Conservation (phyloP, 306 rosid species). For the Casuarina cunninghamiana region DNA sequence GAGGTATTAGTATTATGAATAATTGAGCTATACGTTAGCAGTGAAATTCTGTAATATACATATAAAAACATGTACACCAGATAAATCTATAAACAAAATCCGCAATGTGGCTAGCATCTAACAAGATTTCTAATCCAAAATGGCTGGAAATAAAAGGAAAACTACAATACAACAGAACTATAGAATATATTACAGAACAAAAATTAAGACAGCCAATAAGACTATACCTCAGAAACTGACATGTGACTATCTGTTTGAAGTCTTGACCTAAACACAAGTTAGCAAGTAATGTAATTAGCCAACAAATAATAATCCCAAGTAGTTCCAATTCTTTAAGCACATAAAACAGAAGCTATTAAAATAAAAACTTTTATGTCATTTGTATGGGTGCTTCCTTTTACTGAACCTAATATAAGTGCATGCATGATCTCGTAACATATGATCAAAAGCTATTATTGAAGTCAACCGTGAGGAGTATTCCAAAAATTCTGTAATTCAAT, state of each 20-base stretch:
- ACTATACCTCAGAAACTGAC: conserved; percentile 48
- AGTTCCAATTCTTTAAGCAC: conserved; percentile 15
- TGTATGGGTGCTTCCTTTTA: not conserved
- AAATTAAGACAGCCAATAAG: conserved; percentile 10
- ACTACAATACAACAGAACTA: not conserved
- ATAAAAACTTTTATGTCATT: not conserved
- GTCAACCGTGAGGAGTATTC: not conserved
- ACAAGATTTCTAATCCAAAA: not conserved
- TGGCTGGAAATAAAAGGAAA: not conserved
- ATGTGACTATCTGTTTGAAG: conserved; percentile 36
- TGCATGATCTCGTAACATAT: not conserved
- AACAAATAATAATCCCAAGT: conserved; percentile 19
- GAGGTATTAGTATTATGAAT: not conserved
- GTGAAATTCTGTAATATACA: conserved; percentile 15
- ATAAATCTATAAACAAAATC: not conserved
- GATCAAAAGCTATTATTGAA: not conserved
- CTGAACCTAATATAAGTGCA: not conserved
- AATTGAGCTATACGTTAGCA: not conserved
- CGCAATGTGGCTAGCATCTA: not conserved
- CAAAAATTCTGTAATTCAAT: not conserved
- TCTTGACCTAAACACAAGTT: conserved; percentile 49
- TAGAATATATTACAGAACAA: conserved; percentile 12
- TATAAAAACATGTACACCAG: not conserved
- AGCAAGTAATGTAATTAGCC: conserved; percentile 22
- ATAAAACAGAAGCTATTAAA: conserved; percentile 11